phyloP scores from a whole-genome alignment of 2,329 filamentous ascomycete species.

The Aspergillus novoparasiticus region DNA sequence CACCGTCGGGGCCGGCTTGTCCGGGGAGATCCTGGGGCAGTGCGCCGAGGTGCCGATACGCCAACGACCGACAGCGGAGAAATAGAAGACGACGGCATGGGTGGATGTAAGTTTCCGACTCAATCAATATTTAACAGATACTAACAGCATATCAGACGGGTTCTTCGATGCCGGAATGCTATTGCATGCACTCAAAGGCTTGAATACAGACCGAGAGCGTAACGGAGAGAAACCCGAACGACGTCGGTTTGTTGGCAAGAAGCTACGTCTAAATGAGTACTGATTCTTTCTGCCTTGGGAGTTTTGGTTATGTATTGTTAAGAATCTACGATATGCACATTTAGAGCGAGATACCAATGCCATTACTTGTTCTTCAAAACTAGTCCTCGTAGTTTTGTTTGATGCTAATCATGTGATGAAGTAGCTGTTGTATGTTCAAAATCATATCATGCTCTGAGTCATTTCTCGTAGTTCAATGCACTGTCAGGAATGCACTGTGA shows the following conservation, averaged over 20 bases:
- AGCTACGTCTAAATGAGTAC: slow-evolving; percentile 51
- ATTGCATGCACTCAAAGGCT: slow-evolving; percentile 77
- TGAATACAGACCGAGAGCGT: slow-evolving; percentile 38
- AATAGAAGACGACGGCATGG: slow-evolving; percentile 82
- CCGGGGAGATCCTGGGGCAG: slow-evolving; percentile 51
- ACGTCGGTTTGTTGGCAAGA: slow-evolving; percentile 50
- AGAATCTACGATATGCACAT: not conserved
- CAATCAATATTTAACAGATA: slow-evolving; percentile 1
- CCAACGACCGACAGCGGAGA: slow-evolving; percentile 70
- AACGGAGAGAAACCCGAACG: slow-evolving; percentile 38
- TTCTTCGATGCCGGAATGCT: slow-evolving; percentile 98
- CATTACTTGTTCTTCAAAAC: not conserved
- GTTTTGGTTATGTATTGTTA: not conserved
- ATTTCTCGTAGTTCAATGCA: not conserved
- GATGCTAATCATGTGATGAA: not conserved
- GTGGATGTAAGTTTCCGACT: slow-evolving; percentile 75
- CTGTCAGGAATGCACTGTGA: not conserved
- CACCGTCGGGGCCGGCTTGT: slow-evolving; percentile 74
- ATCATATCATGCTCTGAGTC: not conserved
- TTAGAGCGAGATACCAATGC: slow-evolving; percentile 6
- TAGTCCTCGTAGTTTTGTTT: not conserved
- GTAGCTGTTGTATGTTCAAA: not conserved
- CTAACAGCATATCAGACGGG: slow-evolving; percentile 64
- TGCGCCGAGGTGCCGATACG: slow-evolving; percentile 57
- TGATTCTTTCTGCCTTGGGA: slow-evolving; percentile 20